Base-by-base conservation (phyloP, 163 green algal genomes). In the Chlorella variabilis region DNA sequence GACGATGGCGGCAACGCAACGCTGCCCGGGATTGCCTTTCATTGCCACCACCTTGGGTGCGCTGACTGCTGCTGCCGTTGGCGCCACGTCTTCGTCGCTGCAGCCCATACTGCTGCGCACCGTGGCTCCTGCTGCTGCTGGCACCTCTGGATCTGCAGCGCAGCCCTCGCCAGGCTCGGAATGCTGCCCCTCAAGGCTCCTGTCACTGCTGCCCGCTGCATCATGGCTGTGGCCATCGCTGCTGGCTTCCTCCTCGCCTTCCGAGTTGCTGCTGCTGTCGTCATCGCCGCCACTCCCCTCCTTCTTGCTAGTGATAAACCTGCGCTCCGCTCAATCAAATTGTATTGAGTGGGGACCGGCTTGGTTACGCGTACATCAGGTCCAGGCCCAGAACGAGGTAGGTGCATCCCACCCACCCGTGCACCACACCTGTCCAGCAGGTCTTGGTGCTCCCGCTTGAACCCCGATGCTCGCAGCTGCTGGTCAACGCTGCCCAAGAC, bases 401-500 rank as follows among this genome's bases (percentile, higher is more conserved):
- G 29, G 59, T n/a, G 38, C 41, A 18, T 29, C 34, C 20, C 33
- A 9, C 3, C 9, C 70, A 56, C 36, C 33, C 45, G 41, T 29
- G 39, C 45, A 56, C 27, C 58, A 15, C 56, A 89, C 41, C 80
- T 41, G 2, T 96, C 91, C 59, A 95, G 81, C 3, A 66, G 80
- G 34, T 88, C 58, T 41, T 94, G 85, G 70, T 97, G 85, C 81
- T 96, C 74, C 69, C 80, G 75, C 71, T 91, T 88, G 84, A 98
- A 98, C 0, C 93, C 48, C 25, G 42, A 75, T 2, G 59, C 41
- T 9, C 38, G 31, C 33, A 58, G 59, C 36, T 81, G 68, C 21
- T 20, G 21, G 23, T 84, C 68, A 7, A 78, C 41, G 75, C 42
- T 80, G 38, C 56, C 58, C 58, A 67, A 36, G 38, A 41, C 59